Percentiles rank a stretch among this genome's conserved stretches.
Conservation (phyloP, 768 basidiomycete species). For the Tricholoma saponaceum region DNA sequence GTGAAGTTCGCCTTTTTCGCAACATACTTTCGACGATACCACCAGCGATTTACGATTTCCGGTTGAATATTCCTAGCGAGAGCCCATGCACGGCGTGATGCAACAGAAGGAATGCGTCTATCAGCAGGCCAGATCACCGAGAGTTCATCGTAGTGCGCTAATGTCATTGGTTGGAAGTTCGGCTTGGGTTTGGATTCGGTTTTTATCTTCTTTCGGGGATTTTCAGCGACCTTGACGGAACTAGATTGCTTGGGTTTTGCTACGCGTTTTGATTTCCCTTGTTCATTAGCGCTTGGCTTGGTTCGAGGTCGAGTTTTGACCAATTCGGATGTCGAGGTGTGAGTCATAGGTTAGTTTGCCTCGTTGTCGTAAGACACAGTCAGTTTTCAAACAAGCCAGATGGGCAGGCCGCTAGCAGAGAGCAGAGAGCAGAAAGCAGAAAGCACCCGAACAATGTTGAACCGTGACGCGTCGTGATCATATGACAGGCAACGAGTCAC, state of each 20-base stretch:
- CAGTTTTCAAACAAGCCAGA: too few relatives aligned
- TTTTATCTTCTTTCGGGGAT: neutral
- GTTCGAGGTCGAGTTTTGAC: constrained; percentile 9
- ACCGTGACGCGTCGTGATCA: too few relatives aligned
- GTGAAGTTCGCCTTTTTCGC: constrained; percentile 23
- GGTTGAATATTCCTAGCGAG: constrained; percentile 33
- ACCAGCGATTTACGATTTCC: constrained; percentile 32
- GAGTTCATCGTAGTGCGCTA: constrained; percentile 31
- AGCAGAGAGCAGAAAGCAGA: too few relatives aligned
- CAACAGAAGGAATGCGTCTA: constrained; percentile 30
- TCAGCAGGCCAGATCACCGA: constrained; percentile 31
- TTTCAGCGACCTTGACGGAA: neutral
- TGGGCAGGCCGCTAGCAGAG: too few relatives aligned
- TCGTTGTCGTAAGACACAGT: too few relatives aligned
- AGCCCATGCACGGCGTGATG: constrained; percentile 36
- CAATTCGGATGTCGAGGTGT: constrained; percentile 13
- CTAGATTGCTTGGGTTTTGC: neutral
- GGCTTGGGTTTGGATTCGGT: neutral
- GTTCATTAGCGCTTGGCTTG: neutral
- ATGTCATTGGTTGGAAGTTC: constrained; percentile 3
- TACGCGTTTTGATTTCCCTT: neutral
- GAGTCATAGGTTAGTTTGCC: too few relatives aligned
- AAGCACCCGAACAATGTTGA: too few relatives aligned
- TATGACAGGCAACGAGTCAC: too few relatives aligned
- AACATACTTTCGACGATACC: constrained; percentile 27